phyloP scores from a whole-genome alignment of 2,329 filamentous ascomycete species.

The Aureobasidium lini region DNA sequence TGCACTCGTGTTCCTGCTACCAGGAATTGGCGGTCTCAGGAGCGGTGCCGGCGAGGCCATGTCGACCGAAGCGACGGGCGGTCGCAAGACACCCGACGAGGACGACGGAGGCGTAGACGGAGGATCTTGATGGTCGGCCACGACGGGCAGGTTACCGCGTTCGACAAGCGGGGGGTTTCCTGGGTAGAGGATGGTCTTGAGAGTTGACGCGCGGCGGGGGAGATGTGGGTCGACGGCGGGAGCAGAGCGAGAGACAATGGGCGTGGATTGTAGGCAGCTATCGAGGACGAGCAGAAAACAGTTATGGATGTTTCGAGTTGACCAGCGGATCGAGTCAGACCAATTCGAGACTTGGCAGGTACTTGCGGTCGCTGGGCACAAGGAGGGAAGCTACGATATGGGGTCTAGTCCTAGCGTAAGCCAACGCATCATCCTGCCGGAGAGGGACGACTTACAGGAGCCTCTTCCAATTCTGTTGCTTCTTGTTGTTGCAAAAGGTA shows the following conservation, averaged over 20 bases:
- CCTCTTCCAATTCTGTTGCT: background rate
- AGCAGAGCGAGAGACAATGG: background rate
- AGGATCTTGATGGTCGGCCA: conserved; percentile 23
- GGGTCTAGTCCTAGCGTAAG: background rate
- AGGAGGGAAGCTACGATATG: conserved; percentile 8
- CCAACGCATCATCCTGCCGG: conserved; percentile 10
- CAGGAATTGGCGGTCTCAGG: conserved; percentile 74
- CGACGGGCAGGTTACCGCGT: conserved; percentile 22
- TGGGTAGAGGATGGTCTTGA: background rate
- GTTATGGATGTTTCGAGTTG: background rate
- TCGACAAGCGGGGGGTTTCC: background rate
- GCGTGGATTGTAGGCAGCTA: background rate
- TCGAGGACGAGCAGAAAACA: background rate
- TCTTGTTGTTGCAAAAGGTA: background rate
- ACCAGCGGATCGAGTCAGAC: conserved; percentile 3
- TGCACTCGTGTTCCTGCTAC: conserved; percentile 53
- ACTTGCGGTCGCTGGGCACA: background rate
- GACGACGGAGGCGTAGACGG: conserved; percentile 17
- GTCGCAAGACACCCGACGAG: conserved; percentile 6
- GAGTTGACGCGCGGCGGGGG: conserved; percentile 3
- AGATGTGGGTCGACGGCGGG: background rate
- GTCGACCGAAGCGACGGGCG: conserved; percentile 28
- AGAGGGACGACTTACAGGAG: background rate
- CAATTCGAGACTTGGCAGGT: conserved; percentile 12
- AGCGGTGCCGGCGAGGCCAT: conserved; percentile 75